Evolutionary conservation across 179 eudicot species (phyloP).

Genomic region (Vitellaria paradoxa): DNA sequence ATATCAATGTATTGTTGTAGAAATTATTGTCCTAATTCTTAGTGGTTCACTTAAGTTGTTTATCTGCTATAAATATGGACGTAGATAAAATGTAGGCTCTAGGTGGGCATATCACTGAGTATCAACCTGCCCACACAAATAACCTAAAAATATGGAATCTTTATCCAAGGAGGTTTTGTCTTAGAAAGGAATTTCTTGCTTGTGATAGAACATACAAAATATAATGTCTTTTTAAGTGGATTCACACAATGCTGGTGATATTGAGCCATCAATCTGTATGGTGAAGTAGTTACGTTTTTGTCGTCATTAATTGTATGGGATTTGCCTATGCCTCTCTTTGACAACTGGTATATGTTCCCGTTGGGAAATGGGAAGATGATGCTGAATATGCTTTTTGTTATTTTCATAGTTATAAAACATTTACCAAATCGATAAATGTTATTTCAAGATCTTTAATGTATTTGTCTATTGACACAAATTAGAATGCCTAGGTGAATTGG

Average conservation of each 20-base stretch:
- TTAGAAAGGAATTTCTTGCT: too few relatives aligned
- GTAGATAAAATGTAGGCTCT: slow-evolving; percentile 56
- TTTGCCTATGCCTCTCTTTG: neutral
- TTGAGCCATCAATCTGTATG: neutral
- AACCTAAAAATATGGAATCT: slow-evolving; percentile 43
- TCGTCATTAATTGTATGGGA: neutral
- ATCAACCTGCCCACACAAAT: slow-evolving; percentile 47
- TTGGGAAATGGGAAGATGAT: neutral
- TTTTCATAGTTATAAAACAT: neutral
- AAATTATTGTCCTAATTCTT: slow-evolving; percentile 67
- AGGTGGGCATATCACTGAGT: slow-evolving; percentile 66
- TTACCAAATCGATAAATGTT: neutral
- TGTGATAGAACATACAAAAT: neutral
- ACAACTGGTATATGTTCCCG: neutral
- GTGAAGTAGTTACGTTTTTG: neutral
- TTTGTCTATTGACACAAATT: too few relatives aligned
- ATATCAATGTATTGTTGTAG: too few relatives aligned
- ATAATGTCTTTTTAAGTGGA: neutral
- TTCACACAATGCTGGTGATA: neutral
- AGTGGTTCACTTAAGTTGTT: slow-evolving; percentile 51
- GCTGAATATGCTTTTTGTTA: neutral
- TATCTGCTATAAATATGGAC: slow-evolving; percentile 73
- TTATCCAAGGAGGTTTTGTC: neutral
- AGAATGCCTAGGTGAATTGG: too few relatives aligned
- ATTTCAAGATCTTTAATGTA: neutral